Percentiles rank a stretch among this genome's conserved stretches.
Conservation (phyloP, 2,329 filamentous ascomycete genomes). For the Leptodontidium sp. region DNA sequence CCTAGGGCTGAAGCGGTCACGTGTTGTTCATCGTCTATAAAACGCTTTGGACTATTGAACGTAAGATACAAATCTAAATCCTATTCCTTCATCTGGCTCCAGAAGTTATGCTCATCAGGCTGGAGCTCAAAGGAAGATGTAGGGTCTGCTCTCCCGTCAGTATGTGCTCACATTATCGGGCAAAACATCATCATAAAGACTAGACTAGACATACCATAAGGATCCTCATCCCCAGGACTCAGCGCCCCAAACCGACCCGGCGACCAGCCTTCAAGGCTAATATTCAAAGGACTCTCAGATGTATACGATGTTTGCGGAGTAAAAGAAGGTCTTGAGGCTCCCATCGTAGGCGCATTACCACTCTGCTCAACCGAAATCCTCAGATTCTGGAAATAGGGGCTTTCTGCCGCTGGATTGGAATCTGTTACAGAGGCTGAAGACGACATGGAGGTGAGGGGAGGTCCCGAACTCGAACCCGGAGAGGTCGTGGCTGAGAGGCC, state of each 20-base stretch:
- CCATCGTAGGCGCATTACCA: conserved; percentile 9
- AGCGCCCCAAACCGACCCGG: conserved; percentile 20
- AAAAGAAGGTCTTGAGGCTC: conserved; percentile 14
- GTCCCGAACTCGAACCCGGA: conserved; percentile 16
- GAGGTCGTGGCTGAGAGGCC: conserved; percentile 15
- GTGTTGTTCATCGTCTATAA: conserved; percentile 3
- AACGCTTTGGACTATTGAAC: conserved; percentile 10
- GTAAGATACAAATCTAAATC: conserved; percentile 17
- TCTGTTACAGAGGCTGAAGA: conserved; percentile 24
- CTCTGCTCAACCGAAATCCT: conserved; percentile 20
- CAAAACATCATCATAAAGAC: conserved; percentile 13
- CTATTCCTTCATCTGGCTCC: conserved; percentile 17
- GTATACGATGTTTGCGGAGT: conserved; percentile 14
- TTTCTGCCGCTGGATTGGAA: conserved; percentile 24
- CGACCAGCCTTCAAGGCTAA: conserved; percentile 22
- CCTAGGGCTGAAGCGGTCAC: background rate
- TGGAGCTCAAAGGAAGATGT: conserved; percentile 16
- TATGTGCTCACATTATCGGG: conserved; percentile 14
- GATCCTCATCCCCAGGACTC: conserved; percentile 19
- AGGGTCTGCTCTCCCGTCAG: conserved; percentile 14
- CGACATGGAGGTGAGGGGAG: conserved; percentile 22
- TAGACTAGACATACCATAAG: conserved; percentile 17
- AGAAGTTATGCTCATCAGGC: conserved; percentile 19
- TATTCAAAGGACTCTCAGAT: conserved; percentile 4
- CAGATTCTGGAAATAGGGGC: conserved; percentile 21